Evolutionary conservation across 257 asterid species (phyloP).

Genomic region (Solanum pinnatisectum): DNA sequence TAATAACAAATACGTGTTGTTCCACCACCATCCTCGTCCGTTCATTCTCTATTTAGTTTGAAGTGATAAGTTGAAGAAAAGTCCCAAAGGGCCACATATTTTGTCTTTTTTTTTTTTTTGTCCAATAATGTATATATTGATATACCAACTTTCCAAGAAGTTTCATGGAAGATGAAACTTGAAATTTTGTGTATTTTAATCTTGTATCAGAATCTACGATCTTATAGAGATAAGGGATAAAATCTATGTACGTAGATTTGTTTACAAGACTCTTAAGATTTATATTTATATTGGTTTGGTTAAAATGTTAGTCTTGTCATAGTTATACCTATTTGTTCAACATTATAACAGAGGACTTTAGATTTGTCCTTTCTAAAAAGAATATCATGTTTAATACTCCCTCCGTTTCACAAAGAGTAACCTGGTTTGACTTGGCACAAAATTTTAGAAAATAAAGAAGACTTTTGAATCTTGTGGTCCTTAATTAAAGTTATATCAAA

Average conservation of each 20-base stretch:
- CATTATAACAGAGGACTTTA: no score
- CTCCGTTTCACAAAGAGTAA: no score
- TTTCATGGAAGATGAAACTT: not conserved
- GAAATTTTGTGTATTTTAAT: not conserved
- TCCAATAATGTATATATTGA: not conserved
- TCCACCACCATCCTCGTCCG: not conserved
- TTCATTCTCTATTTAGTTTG: not conserved
- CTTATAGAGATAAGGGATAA: no score
- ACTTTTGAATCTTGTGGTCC: no score
- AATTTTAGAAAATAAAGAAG: no score
- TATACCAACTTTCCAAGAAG: not conserved
- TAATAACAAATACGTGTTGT: no score
- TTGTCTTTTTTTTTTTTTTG: not conserved
- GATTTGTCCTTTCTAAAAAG: no score
- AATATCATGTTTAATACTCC: not conserved
- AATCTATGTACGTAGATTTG: rapidly evolving
- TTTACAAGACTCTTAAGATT: not conserved
- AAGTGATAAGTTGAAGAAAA: not conserved
- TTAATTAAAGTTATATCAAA: no score
- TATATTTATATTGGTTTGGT: no score
- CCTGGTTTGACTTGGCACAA: no score
- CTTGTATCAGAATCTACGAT: not conserved
- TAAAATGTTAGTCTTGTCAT: not conserved
- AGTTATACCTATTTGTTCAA: no score
- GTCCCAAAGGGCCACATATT: not conserved